Evolutionary conservation across 805 yeast species (phyloP).

Genomic region (Kluyveromyces starmeri): DNA sequence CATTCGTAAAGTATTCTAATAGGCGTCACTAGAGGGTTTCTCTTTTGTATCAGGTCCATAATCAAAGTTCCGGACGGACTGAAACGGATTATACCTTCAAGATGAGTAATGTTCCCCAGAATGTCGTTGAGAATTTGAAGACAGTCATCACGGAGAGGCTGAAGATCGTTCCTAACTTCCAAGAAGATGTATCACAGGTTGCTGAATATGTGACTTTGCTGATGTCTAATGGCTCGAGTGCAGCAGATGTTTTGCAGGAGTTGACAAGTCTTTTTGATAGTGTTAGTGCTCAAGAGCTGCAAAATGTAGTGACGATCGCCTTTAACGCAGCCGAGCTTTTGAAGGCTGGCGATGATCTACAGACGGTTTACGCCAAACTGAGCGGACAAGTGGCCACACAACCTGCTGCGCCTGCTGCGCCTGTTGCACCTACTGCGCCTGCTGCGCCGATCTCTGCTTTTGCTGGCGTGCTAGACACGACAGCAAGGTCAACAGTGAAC

Average conservation of each 20-base stretch:
- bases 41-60: too few relatives aligned
- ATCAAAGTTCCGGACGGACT: too few relatives aligned
- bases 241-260: conserved; percentile 52
- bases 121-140: conserved; percentile 36
- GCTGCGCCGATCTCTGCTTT: conserved; percentile 21
- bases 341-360: conserved; percentile 27
- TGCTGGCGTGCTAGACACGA: conserved; percentile 14
- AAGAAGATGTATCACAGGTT: conserved; percentile 49
- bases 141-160: conserved; percentile 35
- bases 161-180: conserved; percentile 32
- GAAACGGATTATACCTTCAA: too few relatives aligned
- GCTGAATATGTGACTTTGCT: conserved; percentile 69
- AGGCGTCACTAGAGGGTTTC: too few relatives aligned
- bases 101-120: conserved; percentile 17
- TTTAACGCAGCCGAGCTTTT: conserved; percentile 46
- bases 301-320: conserved; percentile 46
- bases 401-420: conserved; percentile 2
- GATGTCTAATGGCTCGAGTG: conserved; percentile 57
- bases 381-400: conserved; percentile 8
- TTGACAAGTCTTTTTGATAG: conserved; percentile 53
- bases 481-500: not conserved
- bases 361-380: conserved; percentile 26
- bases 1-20: too few relatives aligned
- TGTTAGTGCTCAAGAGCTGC: conserved; percentile 51
- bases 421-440: conserved; percentile 9